These are phyloP conservation scores for Nitzschia inconspicua DNA, from an alignment of 108 stramenopile species.

Conservation along the genomic window DNA sequence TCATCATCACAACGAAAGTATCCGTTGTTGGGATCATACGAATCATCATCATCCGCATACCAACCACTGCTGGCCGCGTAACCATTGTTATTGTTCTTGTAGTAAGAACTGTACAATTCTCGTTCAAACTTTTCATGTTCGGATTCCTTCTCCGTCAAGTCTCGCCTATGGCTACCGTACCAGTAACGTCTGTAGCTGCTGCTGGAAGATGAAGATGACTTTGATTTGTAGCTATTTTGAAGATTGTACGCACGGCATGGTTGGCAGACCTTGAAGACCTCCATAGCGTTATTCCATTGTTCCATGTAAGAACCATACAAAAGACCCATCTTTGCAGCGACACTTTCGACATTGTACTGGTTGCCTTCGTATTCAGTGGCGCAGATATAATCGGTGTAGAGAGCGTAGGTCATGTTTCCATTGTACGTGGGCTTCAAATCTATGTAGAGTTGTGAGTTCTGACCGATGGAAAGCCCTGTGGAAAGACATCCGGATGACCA, in stretches of 20 bases:
- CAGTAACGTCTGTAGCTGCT: slow-evolving; percentile 6
- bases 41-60: slow-evolving; percentile 12
- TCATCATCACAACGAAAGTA: slow-evolving; percentile 54
- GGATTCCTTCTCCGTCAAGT: background rate
- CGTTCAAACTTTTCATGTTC: background rate
- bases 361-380: slow-evolving; percentile 31
- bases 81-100: slow-evolving; percentile 12
- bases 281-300: slow-evolving; percentile 44
- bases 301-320: slow-evolving; percentile 28
- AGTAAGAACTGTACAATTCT: slow-evolving; percentile 1
- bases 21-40: slow-evolving; percentile 31
- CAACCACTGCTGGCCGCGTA: background rate
- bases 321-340: slow-evolving; percentile 28
- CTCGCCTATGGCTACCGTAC: background rate
- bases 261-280: slow-evolving; percentile 51
- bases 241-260: slow-evolving; percentile 54
- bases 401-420: slow-evolving; percentile 34
- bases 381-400: slow-evolving; percentile 32
- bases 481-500: slow-evolving; percentile 25
- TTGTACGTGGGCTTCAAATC: slow-evolving; percentile 36
- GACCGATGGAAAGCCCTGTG: slow-evolving; percentile 5
- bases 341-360: slow-evolving; percentile 16
- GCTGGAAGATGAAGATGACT: background rate
- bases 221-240: background rate
- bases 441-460: slow-evolving; percentile 20